These are phyloP conservation scores for Shiraia sp. DNA, from an alignment of 2,329 filamentous ascomycete genomes.

Conservation along the genomic window DNA sequence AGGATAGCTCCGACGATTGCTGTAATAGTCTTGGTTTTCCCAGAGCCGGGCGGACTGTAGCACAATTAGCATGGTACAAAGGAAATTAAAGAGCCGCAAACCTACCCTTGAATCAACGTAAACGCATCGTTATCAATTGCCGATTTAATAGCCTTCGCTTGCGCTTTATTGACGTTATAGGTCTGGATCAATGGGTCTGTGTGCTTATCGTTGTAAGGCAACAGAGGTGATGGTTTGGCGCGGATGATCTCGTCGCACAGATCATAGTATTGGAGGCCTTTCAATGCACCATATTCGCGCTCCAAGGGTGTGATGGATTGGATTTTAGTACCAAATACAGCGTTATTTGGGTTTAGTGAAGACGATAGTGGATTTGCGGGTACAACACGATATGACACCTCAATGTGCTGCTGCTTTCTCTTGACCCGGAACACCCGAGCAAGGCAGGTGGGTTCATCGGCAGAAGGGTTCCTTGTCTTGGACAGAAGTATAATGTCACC, in stretches of 20 bases:
- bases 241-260: constrained; percentile 88
- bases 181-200: constrained; percentile 71
- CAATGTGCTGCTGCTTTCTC: constrained; percentile 78
- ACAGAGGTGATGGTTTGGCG: constrained; percentile 85
- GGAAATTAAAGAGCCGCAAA: constrained; percentile 2
- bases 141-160: constrained; percentile 88
- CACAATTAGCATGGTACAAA: constrained; percentile 20
- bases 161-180: constrained; percentile 84
- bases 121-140: constrained; percentile 96
- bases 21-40: constrained; percentile 97
- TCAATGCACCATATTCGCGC: constrained; percentile 89
- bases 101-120: constrained; percentile 85
- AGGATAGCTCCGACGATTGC: constrained; percentile 91
- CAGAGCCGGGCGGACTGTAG: constrained; percentile 82
- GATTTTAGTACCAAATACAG: constrained; percentile 77
- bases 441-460: constrained; percentile 75
- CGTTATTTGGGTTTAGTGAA: constrained; percentile 68
- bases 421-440: constrained; percentile 80
- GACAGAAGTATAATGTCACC: constrained; percentile 90
- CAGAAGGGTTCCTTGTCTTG: constrained; percentile 70
- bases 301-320: constrained; percentile 94
- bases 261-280: constrained; percentile 93
- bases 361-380: constrained; percentile 66
- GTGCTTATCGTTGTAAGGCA: constrained; percentile 76
- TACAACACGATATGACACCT: constrained; percentile 84